These are phyloP conservation scores for Trichosporon faecale DNA, from an alignment of 1,284 basidiomycete genomes.

Conservation along the genomic window DNA sequence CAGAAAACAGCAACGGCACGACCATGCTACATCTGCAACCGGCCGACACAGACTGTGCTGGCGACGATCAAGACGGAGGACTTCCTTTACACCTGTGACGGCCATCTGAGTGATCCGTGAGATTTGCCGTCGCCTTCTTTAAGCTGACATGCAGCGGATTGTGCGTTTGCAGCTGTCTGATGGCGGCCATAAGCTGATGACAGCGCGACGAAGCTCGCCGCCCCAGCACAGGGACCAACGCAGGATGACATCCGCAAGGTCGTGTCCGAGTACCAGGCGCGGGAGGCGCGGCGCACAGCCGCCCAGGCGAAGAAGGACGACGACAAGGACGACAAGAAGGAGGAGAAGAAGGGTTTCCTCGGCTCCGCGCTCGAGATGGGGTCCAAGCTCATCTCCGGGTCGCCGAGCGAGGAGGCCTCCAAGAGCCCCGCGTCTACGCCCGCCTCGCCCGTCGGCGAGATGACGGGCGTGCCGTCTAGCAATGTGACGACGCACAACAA, in stretches of 20 bases:
- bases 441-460: conserved; percentile 9
- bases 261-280: conserved; percentile 44
- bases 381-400: background rate
- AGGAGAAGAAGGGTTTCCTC: conserved; percentile 12
- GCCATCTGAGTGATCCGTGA: conserved; percentile 48
- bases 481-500: conserved; percentile 42
- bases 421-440: conserved; percentile 7
- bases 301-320: conserved; percentile 23
- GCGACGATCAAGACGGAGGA: conserved; percentile 49
- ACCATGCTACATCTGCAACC: conserved; percentile 49
- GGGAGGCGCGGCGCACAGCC: conserved; percentile 36
- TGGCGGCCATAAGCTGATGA: conserved; percentile 5
- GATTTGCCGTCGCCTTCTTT: conserved; percentile 14
- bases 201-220: conserved; percentile 42
- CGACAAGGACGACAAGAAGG: conserved; percentile 23
- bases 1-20: conserved; percentile 46
- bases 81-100: conserved; percentile 49
- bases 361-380: conserved; percentile 3
- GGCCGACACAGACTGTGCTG: conserved; percentile 46
- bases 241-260: conserved; percentile 51
- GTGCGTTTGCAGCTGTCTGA: conserved; percentile 16
- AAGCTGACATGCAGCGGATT: conserved; percentile 23
- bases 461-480: conserved; percentile 21
- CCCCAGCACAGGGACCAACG: conserved; percentile 36
- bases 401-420: background rate